Conservation (phyloP, 768 basidiomycete genomes). For the Suillus tomentosus region DNA sequence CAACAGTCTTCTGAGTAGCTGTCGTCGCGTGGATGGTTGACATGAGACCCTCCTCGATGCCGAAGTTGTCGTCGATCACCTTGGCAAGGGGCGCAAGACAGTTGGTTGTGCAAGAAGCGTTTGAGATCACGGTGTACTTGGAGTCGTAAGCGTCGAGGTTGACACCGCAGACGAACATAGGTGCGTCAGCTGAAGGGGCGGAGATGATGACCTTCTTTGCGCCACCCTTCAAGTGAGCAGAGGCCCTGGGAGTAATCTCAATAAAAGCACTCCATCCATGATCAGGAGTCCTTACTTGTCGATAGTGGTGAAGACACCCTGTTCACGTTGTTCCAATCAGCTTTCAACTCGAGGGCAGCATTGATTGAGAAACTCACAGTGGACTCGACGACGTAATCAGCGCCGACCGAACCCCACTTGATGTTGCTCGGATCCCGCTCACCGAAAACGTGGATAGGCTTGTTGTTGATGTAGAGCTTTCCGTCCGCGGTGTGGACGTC, state of each 20-base stretch:
- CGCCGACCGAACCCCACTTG: slow-evolving; percentile 77
- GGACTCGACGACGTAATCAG: slow-evolving; percentile 94
- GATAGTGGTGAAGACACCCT: slow-evolving; percentile 96
- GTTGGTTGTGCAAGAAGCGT: slow-evolving; percentile 99
- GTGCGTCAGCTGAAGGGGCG: slow-evolving; percentile 95
- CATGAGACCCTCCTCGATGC: slow-evolving; percentile 97
- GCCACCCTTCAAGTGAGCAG: slow-evolving; percentile 93
- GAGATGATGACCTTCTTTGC: slow-evolving; percentile 99
- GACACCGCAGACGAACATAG: slow-evolving; percentile 94
- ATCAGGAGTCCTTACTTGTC: slow-evolving; percentile 61
- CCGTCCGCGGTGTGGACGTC: slow-evolving; percentile 79
- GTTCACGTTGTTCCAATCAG: slow-evolving; percentile 17
- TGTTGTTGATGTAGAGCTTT: slow-evolving; percentile 86
- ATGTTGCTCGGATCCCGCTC: slow-evolving; percentile 90
- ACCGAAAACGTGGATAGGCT: slow-evolving; percentile 72
- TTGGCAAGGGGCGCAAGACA: slow-evolving; percentile 99
- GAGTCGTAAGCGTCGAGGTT: slow-evolving; percentile 93
- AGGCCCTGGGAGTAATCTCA: slow-evolving; percentile 54
- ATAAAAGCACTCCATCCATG: slow-evolving; percentile 11
- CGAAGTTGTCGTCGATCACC: slow-evolving; percentile 96
- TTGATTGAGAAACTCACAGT: slow-evolving; percentile 55
- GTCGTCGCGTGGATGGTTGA: slow-evolving; percentile 98
- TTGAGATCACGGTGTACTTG: slow-evolving; percentile 91
- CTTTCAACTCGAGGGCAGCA: slow-evolving; percentile 3
- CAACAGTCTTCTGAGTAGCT: slow-evolving; percentile 94